Conservation (phyloP, 805 yeast genomes). For the Komagataella pseudopastoris region DNA sequence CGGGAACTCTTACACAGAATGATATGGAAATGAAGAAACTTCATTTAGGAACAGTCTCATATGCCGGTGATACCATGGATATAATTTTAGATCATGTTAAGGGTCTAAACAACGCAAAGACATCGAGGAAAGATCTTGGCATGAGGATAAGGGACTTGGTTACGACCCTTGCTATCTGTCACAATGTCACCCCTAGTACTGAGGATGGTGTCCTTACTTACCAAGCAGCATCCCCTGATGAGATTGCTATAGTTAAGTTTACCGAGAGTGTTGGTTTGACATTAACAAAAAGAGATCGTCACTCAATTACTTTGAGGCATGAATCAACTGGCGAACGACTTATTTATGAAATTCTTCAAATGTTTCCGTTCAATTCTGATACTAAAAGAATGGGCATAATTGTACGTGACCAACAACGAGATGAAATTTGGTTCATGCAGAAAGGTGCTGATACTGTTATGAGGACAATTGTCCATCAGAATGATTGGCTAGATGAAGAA, state of each 20-base stretch:
- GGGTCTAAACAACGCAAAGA: conserved; percentile 12
- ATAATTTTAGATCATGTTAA: conserved; percentile 61
- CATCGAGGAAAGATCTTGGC: conserved; percentile 55
- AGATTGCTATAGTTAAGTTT: conserved; percentile 89
- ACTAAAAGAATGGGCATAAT: conserved; percentile 94
- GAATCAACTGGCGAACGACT: conserved; percentile 35
- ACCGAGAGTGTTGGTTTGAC: conserved; percentile 79
- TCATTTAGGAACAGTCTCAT: conserved; percentile 86
- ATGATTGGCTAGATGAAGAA: conserved; percentile 97
- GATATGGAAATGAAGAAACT: conserved; percentile 94
- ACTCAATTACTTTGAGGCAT: conserved; percentile 56
- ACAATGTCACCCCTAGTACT: conserved; percentile 88
- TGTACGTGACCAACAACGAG: conserved; percentile 44
- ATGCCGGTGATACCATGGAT: conserved; percentile 86
- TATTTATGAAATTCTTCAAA: conserved; percentile 58
- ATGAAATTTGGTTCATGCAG: conserved; percentile 72
- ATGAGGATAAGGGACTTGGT: conserved; percentile 69
- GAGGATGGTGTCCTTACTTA: conserved; percentile 67
- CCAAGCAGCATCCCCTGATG: conserved; percentile 99
- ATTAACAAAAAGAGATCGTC: conserved; percentile 71
- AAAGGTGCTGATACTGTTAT: conserved; percentile 98
- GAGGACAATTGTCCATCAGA: conserved; percentile 66
- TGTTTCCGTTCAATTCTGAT: conserved; percentile 92
- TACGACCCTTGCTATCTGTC: conserved; percentile 83
- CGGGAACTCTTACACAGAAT: conserved; percentile 95